Evolutionary conservation across 108 stramenopile species (phyloP).

Genomic region (Skeletonema grethae): DNA sequence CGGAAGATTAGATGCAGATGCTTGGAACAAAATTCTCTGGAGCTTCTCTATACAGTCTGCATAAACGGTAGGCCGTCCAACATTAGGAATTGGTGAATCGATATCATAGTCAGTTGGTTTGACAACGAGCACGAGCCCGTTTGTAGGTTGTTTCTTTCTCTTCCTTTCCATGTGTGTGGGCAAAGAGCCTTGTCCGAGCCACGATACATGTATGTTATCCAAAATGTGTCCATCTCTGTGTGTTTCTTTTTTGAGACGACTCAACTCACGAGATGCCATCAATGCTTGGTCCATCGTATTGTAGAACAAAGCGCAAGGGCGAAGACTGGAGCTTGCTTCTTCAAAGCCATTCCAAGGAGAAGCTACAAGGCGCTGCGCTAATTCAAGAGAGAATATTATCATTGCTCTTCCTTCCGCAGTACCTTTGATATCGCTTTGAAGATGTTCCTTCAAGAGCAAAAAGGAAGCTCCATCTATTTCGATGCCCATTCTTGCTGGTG

Average conservation of each 20-base stretch:
- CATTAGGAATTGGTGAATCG: slow-evolving; percentile 50
- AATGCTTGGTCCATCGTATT: slow-evolving; percentile 72
- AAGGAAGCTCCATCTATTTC: slow-evolving; percentile 69
- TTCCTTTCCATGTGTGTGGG: slow-evolving; percentile 27
- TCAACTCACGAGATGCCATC: slow-evolving; percentile 56
- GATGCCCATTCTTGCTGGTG: slow-evolving; percentile 63
- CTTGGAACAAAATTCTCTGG: slow-evolving; percentile 54
- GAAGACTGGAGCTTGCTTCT: slow-evolving; percentile 2
- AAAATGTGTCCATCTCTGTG: slow-evolving; percentile 4
- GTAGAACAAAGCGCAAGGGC: slow-evolving; percentile 50
- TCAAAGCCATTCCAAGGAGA: slow-evolving; percentile 44
- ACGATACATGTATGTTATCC: slow-evolving; percentile 51
- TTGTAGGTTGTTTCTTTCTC: slow-evolving; percentile 18
- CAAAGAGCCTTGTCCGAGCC: slow-evolving; percentile 45
- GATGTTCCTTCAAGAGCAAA: slow-evolving; percentile 21
- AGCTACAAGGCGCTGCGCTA: slow-evolving; percentile 50
- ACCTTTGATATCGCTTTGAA: slow-evolving; percentile 1
- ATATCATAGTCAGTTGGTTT: slow-evolving; percentile 69
- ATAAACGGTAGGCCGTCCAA: slow-evolving; percentile 38
- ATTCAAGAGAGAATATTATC: slow-evolving; percentile 52
- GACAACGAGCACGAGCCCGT: slow-evolving; percentile 55
- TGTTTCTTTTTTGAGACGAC: slow-evolving; percentile 22
- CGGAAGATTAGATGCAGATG: slow-evolving; percentile 53
- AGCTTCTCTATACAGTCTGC: slow-evolving; percentile 42
- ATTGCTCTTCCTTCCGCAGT: slow-evolving; percentile 49